Conservation (phyloP, 441 rosid genomes). For the Manihot esculenta region DNA sequence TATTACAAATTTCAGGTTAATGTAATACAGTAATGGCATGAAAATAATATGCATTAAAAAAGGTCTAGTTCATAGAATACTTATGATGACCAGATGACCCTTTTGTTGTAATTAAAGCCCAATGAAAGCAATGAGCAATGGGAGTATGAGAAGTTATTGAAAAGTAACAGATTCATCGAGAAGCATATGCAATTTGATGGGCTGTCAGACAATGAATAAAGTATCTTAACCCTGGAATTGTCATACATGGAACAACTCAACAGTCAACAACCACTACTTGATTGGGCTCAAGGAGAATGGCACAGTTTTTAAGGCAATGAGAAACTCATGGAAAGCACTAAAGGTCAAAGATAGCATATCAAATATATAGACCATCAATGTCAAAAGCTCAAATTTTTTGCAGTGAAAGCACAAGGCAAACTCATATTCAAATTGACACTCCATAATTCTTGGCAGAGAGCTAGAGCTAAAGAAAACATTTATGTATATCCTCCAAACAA, state of each 20-base stretch:
- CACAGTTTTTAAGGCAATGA: not conserved
- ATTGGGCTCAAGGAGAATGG: not conserved
- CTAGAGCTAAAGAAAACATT: not conserved
- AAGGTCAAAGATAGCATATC: not conserved
- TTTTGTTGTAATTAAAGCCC: not conserved
- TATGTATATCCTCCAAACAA: not conserved
- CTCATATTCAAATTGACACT: not conserved
- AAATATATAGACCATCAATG: not conserved
- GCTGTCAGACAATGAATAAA: not conserved
- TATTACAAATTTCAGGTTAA: not conserved
- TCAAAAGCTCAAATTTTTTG: not conserved
- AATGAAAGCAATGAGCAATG: not conserved
- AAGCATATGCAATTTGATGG: not conserved
- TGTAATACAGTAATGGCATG: too few relatives aligned
- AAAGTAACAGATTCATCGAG: not conserved
- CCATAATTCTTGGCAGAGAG: not conserved
- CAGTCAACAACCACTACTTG: not conserved
- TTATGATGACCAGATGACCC: not conserved
- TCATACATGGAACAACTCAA: not conserved
- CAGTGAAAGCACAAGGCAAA: not conserved
- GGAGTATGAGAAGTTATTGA: not conserved
- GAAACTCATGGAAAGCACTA: not conserved
- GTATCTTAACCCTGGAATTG: not conserved
- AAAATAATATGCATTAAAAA: not conserved
- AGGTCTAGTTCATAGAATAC: not conserved